Evolutionary conservation across 2,329 filamentous ascomycete species (phyloP).

Genomic region (Hypoxylon sp.): DNA sequence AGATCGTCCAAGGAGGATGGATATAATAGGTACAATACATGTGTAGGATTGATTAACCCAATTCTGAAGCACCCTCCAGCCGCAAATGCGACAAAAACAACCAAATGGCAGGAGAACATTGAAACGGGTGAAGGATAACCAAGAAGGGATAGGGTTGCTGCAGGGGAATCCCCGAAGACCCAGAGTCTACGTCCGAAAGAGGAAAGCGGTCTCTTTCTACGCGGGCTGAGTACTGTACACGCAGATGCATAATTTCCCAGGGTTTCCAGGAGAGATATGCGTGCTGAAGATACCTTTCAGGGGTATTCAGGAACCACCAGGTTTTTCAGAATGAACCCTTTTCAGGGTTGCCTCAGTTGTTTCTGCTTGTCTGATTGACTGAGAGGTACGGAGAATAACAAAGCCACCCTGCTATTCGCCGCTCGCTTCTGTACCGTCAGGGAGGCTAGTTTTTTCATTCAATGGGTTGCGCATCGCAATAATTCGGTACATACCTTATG

Average conservation of each 20-base stretch:
- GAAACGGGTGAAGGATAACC: constrained; percentile 26
- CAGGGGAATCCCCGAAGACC: constrained; percentile 38
- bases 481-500: too few relatives aligned
- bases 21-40: not conserved
- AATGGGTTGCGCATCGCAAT: constrained; percentile 42
- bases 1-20: constrained; percentile 1
- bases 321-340: constrained; percentile 27
- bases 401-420: constrained; percentile 27
- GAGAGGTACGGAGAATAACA: constrained; percentile 35
- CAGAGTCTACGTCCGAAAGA: constrained; percentile 38
- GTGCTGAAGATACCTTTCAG: constrained; percentile 35
- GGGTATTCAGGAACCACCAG: constrained; percentile 31
- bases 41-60: constrained; percentile 30
- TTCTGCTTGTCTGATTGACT: constrained; percentile 30
- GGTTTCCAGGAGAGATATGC: constrained; percentile 31
- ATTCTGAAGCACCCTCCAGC: constrained; percentile 31
- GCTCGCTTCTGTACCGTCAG: constrained; percentile 18
- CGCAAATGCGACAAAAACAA: constrained; percentile 37
- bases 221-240: constrained; percentile 27
- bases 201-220: constrained; percentile 40
- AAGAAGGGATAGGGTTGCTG: constrained; percentile 39
- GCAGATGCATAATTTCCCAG: constrained; percentile 47
- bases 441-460: constrained; percentile 27
- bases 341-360: constrained; percentile 25
- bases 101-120: constrained; percentile 29